These are phyloP conservation scores for Lipomyces sp. DNA, from an alignment of 805 yeast genomes.

Conservation along the genomic window DNA sequence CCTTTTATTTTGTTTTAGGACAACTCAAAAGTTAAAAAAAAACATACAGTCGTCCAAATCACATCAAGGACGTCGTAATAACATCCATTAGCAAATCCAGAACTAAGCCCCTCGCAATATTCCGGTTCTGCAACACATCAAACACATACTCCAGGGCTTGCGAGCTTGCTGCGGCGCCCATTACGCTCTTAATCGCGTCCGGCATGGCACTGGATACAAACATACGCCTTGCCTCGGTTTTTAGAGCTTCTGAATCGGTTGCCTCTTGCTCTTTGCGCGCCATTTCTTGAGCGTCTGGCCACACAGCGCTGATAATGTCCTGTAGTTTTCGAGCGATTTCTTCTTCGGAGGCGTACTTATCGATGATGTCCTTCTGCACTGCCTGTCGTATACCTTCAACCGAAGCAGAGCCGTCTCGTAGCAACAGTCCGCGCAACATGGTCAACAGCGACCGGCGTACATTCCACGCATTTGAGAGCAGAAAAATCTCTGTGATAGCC, in stretches of 20 bases:
- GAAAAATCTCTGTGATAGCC: slow-evolving; percentile 28
- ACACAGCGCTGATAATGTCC: slow-evolving; percentile 20
- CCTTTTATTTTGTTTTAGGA: too few relatives aligned
- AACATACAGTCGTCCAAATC: background rate
- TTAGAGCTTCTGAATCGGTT: slow-evolving; percentile 21
- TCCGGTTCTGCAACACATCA: slow-evolving; percentile 30
- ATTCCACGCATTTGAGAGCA: slow-evolving; percentile 31
- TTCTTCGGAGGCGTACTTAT: slow-evolving; percentile 25
- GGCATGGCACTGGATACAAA: slow-evolving; percentile 29
- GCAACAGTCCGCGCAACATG: slow-evolving; percentile 28
- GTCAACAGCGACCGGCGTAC: slow-evolving; percentile 30
- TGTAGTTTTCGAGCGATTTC: slow-evolving; percentile 25
- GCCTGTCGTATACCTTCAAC: slow-evolving; percentile 29
- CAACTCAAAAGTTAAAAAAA: too few relatives aligned
- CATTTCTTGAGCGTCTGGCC: slow-evolving; percentile 14
- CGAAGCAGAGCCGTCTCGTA: slow-evolving; percentile 29
- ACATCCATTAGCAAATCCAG: slow-evolving; percentile 27
- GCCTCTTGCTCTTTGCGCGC: slow-evolving; percentile 7
- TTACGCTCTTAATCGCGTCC: slow-evolving; percentile 28
- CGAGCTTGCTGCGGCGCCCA: slow-evolving; percentile 30
- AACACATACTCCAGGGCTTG: slow-evolving; percentile 31
- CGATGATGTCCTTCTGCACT: slow-evolving; percentile 27
- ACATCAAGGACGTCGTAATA: slow-evolving; percentile 23
- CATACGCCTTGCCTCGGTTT: slow-evolving; percentile 25
- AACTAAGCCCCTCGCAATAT: slow-evolving; percentile 29